A percentile compares a stretch with the other conserved stretches of the same genome.
Conservation (phyloP, 257 asterid species). For the Buddleja alternifolia region DNA sequence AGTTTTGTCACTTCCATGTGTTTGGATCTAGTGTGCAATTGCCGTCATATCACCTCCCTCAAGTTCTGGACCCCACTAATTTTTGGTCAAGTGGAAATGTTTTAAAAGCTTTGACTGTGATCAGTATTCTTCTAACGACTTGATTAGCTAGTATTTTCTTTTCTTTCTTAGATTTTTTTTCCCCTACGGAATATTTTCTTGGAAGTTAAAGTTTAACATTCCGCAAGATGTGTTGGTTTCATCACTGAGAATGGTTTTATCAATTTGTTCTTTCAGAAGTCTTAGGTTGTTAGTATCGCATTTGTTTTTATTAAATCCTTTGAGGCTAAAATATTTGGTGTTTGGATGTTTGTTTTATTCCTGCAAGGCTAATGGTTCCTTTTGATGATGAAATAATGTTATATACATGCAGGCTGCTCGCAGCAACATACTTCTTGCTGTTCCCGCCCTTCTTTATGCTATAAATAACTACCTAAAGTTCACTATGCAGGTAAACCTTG, state of each 20-base stretch:
- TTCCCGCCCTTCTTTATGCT: slow-evolving; percentile 95
- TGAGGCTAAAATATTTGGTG: slow-evolving; percentile 4
- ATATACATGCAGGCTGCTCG: slow-evolving; percentile 82
- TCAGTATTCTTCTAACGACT: slow-evolving; percentile 3
- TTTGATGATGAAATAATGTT: slow-evolving; percentile 27
- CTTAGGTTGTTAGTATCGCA: background rate
- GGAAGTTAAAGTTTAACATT: slow-evolving; percentile 1
- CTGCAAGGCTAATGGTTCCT: slow-evolving; percentile 20
- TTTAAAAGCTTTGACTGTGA: background rate
- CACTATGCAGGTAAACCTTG: slow-evolving; percentile 77
- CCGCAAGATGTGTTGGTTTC: slow-evolving; percentile 11
- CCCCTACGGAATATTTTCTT: no score
- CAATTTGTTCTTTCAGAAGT: slow-evolving; percentile 1
- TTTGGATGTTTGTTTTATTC: slow-evolving; percentile 18
- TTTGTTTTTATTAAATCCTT: background rate
- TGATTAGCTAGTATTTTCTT: background rate
- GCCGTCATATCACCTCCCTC: background rate
- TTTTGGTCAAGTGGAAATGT: slow-evolving; percentile 16
- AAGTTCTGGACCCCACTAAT: no score
- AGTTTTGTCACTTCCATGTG: background rate
- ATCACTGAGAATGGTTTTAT: slow-evolving; percentile 7
- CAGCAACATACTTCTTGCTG: slow-evolving; percentile 80
- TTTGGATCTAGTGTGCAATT: slow-evolving; percentile 2
- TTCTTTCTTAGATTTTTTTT: no score
- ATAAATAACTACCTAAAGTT: slow-evolving; percentile 90